Evolutionary conservation across 176 grass and related monocot species (phyloP).

Genomic region (Bromus sterilis): DNA sequence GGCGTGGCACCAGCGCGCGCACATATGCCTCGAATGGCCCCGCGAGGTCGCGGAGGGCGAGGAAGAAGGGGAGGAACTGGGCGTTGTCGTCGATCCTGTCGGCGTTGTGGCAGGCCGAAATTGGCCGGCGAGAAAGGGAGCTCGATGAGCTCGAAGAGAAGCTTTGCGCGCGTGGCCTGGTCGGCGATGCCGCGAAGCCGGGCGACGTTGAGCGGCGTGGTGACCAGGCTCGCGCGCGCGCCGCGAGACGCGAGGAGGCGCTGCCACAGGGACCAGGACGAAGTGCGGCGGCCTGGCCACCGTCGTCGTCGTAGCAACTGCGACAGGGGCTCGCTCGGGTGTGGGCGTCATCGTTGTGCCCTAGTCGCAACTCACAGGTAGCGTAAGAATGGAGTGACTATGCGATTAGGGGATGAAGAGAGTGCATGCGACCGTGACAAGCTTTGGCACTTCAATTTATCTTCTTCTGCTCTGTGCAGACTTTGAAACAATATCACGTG

Average conservation of each 20-base stretch:
- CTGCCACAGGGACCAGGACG: constrained; percentile 42
- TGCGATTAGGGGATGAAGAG: neutral
- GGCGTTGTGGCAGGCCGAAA: constrained; percentile 26
- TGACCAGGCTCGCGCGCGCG: constrained; percentile 19
- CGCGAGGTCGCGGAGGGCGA: constrained; percentile 3
- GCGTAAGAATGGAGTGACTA: neutral
- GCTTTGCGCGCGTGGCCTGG: neutral
- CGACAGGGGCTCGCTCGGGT: too few species aligned
- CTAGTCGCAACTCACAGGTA: neutral
- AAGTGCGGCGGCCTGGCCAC: constrained; percentile 41
- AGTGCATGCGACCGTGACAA: neutral
- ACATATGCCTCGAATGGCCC: constrained; percentile 24
- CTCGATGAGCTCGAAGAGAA: constrained; percentile 30
- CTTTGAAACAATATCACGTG: neutral
- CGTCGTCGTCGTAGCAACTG: too few species aligned
- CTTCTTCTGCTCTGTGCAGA: too few species aligned
- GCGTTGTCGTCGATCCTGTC: constrained; percentile 1
- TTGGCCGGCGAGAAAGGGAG: constrained; percentile 6
- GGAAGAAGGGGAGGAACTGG: constrained; percentile 10
- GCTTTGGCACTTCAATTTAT: neutral
- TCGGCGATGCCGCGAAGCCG: constrained; percentile 21
- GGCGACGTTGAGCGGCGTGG: constrained; percentile 29
- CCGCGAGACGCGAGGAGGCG: constrained; percentile 33
- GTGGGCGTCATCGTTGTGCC: constrained; percentile 7
- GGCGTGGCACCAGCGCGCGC: neutral